Base-by-base conservation (phyloP, 1,284 basidiomycete genomes). In the Ceratobasidium sp. region DNA sequence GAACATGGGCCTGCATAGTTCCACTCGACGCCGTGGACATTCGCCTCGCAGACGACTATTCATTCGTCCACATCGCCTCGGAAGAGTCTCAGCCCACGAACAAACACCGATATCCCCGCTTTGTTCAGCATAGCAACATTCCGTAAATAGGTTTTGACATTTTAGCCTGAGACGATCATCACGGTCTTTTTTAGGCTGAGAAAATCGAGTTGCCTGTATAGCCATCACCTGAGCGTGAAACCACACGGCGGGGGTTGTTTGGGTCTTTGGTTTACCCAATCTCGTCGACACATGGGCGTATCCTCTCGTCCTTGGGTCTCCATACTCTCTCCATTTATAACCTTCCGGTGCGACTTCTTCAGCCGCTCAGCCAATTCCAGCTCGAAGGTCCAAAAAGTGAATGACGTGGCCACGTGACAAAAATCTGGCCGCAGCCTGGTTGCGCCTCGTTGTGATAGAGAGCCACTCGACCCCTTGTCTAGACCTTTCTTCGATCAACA, bases 81-180 rank as follows among this genome's bases (percentile, higher is more conserved):
- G 16, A 16, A n/a, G 36, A n/a, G 34, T 14, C 53, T 18, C 55
- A 58, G 34, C 34, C 12, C 36, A n/a, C n/a, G n/a, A n/a, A n/a
- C n/a, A n/a, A n/a, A n/a, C 30, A 36, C 45, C 60, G 60, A 32
- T 30, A 34, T 48, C 23, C 30, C 60, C 60, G 60, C 60, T 62
- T 62, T 62, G 60, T 62, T 23, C 60, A 18, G 60, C 60, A 32
- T 62, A 30, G 45, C 45, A 62, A 62, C 60, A 41, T 58, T 41
- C n/a, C n/a, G n/a, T n/a, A n/a, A n/a, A n/a, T n/a, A n/a, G n/a
- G n/a, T 12, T 41, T 21, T 23, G 9, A 36, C 43, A 45, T 45
- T 58, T 41, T 23, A 23, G 55, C n/a, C 55, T 58, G n/a, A n/a
- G 18, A 58, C 43, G 43, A 45, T 45, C 43, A 45, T n/a, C 4